Percentiles rank a stretch among this genome's conserved stretches.
phyloP scores from a whole-genome alignment of 2,329 filamentous ascomycete genomes.

The Purpureocillium takamizusanense region DNA sequence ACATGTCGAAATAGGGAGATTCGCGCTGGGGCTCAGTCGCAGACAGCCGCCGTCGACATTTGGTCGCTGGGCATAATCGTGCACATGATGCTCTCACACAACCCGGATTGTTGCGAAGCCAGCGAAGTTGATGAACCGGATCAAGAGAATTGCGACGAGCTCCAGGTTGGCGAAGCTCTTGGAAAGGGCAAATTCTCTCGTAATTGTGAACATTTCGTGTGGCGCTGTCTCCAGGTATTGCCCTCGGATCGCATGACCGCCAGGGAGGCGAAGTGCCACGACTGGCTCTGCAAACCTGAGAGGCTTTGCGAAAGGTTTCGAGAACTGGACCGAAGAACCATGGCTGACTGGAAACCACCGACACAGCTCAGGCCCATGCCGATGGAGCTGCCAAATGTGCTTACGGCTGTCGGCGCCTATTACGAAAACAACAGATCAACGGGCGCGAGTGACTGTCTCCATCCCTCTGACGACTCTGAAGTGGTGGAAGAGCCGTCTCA shows the following conservation, averaged over 20 bases:
- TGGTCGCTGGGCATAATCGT: slow-evolving; percentile 43
- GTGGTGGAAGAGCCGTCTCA: no score
- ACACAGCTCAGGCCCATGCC: slow-evolving; percentile 23
- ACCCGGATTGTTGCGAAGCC: slow-evolving; percentile 10
- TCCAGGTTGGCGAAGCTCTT: slow-evolving; percentile 8
- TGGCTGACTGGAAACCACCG: slow-evolving; percentile 15
- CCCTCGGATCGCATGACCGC: slow-evolving; percentile 18
- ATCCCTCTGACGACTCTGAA: no score
- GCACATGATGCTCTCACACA: slow-evolving; percentile 23
- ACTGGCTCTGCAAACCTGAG: slow-evolving; percentile 23
- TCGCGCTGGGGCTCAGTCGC: slow-evolving; percentile 7
- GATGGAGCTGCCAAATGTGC: slow-evolving; percentile 19
- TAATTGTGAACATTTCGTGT: slow-evolving; percentile 19
- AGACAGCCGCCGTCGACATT: slow-evolving; percentile 35
- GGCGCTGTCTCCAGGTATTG: slow-evolving; percentile 19
- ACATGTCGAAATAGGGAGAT: no score
- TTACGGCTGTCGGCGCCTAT: not conserved
- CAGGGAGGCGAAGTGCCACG: slow-evolving; percentile 17
- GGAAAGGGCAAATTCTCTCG: slow-evolving; percentile 11
- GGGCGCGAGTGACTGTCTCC: no score
- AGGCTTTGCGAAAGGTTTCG: slow-evolving; percentile 21
- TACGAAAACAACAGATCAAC: no score
- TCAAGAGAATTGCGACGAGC: slow-evolving; percentile 13
- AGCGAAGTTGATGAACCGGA: slow-evolving; percentile 17
- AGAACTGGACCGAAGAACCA: slow-evolving; percentile 18